Conservation (phyloP, 371 early-diverging fungal species). For the Actinomucor elegans region DNA sequence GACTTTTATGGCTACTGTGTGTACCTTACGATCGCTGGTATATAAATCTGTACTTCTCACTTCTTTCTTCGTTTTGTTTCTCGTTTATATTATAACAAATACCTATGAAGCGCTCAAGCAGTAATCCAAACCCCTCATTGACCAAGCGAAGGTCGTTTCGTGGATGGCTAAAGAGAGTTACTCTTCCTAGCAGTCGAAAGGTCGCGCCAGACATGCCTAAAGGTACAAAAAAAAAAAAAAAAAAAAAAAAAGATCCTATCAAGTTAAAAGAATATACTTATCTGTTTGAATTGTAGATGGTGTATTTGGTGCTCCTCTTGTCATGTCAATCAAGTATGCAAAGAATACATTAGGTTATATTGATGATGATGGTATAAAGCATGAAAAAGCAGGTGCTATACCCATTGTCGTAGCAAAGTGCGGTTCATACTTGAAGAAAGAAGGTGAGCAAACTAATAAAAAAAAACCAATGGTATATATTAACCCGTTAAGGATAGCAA, state of each 20-base stretch:
- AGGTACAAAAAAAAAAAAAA: conserved; percentile 5
- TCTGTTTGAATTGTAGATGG: conserved; percentile 12
- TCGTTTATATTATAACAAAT: background rate
- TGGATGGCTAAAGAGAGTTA: conserved; percentile 25
- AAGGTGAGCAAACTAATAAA: conserved; percentile 26
- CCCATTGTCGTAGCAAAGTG: conserved; percentile 56
- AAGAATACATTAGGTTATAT: conserved; percentile 29
- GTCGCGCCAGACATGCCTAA: conserved; percentile 13
- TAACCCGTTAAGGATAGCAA: too few relatives aligned
- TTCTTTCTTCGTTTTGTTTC: background rate
- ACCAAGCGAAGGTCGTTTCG: conserved; percentile 21
- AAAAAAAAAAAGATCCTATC: background rate
- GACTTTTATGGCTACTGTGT: too few relatives aligned
- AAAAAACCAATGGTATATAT: too few relatives aligned
- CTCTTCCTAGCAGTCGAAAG: conserved; percentile 13
- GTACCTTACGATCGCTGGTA: too few relatives aligned
- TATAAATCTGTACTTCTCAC: background rate
- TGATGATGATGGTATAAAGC: conserved; percentile 30
- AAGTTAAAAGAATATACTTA: too few relatives aligned
- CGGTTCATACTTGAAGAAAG: conserved; percentile 45
- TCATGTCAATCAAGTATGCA: conserved; percentile 31
- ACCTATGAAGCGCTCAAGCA: conserved; percentile 18
- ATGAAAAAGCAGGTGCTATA: conserved; percentile 38
- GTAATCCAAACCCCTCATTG: conserved; percentile 13
- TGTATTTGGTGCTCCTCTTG: conserved; percentile 30